Percentiles rank a stretch among this genome's conserved stretches.
These are phyloP conservation scores for Sporothrix sp. DNA, from an alignment of 2,329 filamentous ascomycete species.

Conservation along the genomic window DNA sequence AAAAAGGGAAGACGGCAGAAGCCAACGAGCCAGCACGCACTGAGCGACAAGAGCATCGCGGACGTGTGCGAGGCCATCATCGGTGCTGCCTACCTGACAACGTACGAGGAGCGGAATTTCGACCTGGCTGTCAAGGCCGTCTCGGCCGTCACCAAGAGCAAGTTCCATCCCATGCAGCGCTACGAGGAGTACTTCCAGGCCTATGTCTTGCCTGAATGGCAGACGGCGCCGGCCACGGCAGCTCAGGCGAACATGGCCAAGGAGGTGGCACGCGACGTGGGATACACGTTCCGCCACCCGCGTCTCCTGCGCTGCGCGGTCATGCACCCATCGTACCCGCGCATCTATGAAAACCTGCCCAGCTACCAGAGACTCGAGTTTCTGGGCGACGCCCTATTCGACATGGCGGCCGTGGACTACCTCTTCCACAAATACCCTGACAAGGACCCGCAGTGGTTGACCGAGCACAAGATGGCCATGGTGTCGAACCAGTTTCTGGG, in stretches of 20 bases:
- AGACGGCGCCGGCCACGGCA: slow-evolving; percentile 50
- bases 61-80: slow-evolving; percentile 94
- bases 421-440: slow-evolving; percentile 67
- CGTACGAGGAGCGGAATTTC: slow-evolving; percentile 33
- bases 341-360: slow-evolving; percentile 65
- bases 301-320: slow-evolving; percentile 75
- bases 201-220: slow-evolving; percentile 64
- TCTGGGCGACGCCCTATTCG: slow-evolving; percentile 77
- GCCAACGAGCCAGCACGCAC: slow-evolving; percentile 46
- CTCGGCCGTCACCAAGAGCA: slow-evolving; percentile 57
- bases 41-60: slow-evolving; percentile 84
- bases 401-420: slow-evolving; percentile 75
- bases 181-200: slow-evolving; percentile 65
- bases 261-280: slow-evolving; percentile 49
- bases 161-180: slow-evolving; percentile 56
- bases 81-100: slow-evolving; percentile 63
- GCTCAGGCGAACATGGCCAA: slow-evolving; percentile 58
- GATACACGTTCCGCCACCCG: slow-evolving; percentile 61
- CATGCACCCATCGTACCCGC: slow-evolving; percentile 74
- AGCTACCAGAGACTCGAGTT: slow-evolving; percentile 90
- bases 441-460: slow-evolving; percentile 90
- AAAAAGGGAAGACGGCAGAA: slow-evolving; percentile 58
- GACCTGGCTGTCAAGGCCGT: slow-evolving; percentile 54
- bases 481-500: slow-evolving; percentile 92
- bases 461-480: slow-evolving; percentile 99